Evolutionary conservation across 2,329 filamentous ascomycete species (phyloP).

Genomic region (Cercospora sp.): DNA sequence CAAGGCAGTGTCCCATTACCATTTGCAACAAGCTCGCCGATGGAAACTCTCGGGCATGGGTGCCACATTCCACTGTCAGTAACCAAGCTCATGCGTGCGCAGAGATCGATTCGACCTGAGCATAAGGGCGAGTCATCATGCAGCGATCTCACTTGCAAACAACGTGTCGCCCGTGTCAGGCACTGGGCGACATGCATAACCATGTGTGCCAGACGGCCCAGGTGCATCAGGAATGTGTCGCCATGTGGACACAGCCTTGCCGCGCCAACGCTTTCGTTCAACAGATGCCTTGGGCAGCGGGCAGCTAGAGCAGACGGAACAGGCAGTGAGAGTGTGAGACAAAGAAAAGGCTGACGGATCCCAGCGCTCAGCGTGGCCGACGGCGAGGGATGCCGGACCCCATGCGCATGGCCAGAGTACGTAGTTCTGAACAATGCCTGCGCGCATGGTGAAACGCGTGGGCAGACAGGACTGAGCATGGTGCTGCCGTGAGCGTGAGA

Average conservation of each 20-base stretch:
- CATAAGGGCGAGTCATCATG: conserved; percentile 3
- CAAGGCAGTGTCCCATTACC: not conserved
- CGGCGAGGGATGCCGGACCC: conserved; percentile 20
- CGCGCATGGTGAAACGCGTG: conserved; percentile 23
- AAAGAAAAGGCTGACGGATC: conserved; percentile 22
- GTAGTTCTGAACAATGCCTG: conserved; percentile 18
- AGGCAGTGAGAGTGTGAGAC: conserved; percentile 19
- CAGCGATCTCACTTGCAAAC: not conserved
- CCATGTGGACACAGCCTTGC: conserved; percentile 16
- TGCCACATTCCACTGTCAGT: not conserved
- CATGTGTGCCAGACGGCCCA: conserved; percentile 6
- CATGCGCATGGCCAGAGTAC: conserved; percentile 9
- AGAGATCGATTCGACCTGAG: conserved; percentile 7
- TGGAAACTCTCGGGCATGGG: not conserved
- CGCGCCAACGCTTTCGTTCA: conserved; percentile 15
- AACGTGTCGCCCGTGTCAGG: conserved; percentile 12
- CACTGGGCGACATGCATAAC: conserved; percentile 4
- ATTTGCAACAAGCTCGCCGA: not conserved
- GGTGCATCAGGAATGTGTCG: conserved; percentile 11
- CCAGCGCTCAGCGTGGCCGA: conserved; percentile 18
- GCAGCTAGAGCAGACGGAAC: conserved; percentile 13
- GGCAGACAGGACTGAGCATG: conserved; percentile 12
- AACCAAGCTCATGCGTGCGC: conserved; percentile 5
- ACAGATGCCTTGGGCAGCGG: not conserved
- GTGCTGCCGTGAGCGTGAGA: conserved; percentile 9